A percentile compares a stretch with the other conserved stretches of the same genome.
Conservation (phyloP, 1,284 basidiomycete species). For the Irpex sp. region DNA sequence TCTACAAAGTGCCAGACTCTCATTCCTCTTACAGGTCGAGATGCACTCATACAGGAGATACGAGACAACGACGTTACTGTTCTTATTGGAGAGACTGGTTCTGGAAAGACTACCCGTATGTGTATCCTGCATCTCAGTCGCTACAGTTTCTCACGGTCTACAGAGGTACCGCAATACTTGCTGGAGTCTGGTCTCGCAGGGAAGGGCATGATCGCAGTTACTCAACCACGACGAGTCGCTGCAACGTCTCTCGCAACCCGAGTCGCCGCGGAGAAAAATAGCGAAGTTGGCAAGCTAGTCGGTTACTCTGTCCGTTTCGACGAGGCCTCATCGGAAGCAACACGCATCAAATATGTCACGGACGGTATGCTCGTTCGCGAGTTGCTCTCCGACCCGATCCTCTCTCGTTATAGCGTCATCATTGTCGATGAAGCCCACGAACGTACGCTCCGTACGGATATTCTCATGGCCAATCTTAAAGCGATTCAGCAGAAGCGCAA, state of each 20-base stretch:
- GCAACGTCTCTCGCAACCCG: slow-evolving; percentile 89
- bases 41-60: slow-evolving; percentile 72
- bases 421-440: slow-evolving; percentile 98
- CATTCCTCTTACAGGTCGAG: slow-evolving; percentile 47
- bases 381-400: slow-evolving; percentile 71
- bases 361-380: slow-evolving; percentile 96
- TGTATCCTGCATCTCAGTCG: slow-evolving; percentile 11
- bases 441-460: slow-evolving; percentile 89
- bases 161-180: slow-evolving; percentile 89
- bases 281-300: slow-evolving; percentile 65
- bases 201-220: slow-evolving; percentile 75
- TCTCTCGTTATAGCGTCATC: slow-evolving; percentile 84
- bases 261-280: slow-evolving; percentile 82
- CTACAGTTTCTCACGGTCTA: slow-evolving; percentile 10
- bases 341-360: slow-evolving; percentile 91
- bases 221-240: slow-evolving; percentile 92
- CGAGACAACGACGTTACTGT: slow-evolving; percentile 82
- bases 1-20: not conserved
- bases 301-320: slow-evolving; percentile 98
- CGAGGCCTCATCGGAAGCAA: slow-evolving; percentile 64
- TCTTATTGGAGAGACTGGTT: slow-evolving; percentile 93
- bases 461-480: slow-evolving; percentile 90
- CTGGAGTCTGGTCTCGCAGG: slow-evolving; percentile 64
- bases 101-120: slow-evolving; percentile 95
- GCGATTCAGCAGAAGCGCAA: slow-evolving; percentile 76